Base-by-base conservation (phyloP, 163 green algal species). In the Volvox carteri region DNA sequence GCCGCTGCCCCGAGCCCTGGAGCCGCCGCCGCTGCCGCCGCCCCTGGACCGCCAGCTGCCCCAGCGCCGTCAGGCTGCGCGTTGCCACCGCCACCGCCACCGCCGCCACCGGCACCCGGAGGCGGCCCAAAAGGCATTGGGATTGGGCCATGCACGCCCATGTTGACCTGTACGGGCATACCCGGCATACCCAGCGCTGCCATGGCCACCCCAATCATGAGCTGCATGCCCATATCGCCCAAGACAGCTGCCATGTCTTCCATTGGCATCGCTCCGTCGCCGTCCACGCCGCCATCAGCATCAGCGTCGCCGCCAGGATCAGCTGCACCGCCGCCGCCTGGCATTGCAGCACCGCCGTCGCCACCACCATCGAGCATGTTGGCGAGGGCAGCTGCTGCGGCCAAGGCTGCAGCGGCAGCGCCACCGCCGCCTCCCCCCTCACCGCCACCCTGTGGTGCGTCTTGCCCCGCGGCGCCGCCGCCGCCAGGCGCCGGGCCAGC, bases 181-280 rank as follows among this genome's bases (percentile, higher is more conserved):
- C 44, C 74, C 44, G 74, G 37, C 28, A 67, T 44, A 25, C 44
- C 74, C 46, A 42, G 37, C 77, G 52, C 77, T 18, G 77, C 77
- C 35, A 74, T 74, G 19, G 77, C 77, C 54, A 74, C 25, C 19
- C 77, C 77, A 8, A 85, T 18, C 77, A 72, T 28, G 6, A 85
- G 37, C 77, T 85, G 77, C 77, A 85, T 85, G n/a, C 77, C 77
- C 52, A 74, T 74, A 35, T 56, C 54, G 6, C 37, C 56, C 37
- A 85, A 23, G 28, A 21, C 52, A 14, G 52, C 77, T 35, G 56
- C 23, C 77, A 85, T 56, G 2, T 73, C 33, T 4, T 85, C 50
- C 33, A 33, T n/a, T 30, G 48, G 50, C 76, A 33, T 28, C 25
- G 2, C 77, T 18, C 12, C 77, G 5, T 4, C 76, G 14, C 23